Base-by-base conservation (phyloP, 2,329 filamentous ascomycete species). In the Acephala macrosclerotiorum region DNA sequence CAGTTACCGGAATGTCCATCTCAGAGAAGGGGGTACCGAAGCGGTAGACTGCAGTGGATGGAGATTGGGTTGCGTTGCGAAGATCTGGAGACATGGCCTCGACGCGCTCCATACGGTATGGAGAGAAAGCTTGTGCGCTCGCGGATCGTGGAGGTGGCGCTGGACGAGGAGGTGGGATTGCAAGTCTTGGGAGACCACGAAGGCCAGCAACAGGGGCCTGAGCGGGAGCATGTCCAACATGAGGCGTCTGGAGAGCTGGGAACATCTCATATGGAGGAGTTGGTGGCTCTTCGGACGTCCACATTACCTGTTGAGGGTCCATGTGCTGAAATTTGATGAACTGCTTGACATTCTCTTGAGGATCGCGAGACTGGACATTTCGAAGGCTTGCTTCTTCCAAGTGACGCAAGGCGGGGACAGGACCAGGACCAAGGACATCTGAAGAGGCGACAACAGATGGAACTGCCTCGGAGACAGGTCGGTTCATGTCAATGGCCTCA, bases 401-500 rank as follows among this genome's bases (percentile, higher is more conserved):
- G 68, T 89, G 87, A 65, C 87, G 85, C 66, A 94, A 84, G 26
- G 89, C 83, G 25, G 90, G 85, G 14, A 89, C 77, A 56, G 85
- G 78, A 8, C 86, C 86, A 6, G 92, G 90, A 2, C 94, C 94
- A 68, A 98, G 85, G 12, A 96, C 85, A 78, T 97, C 95, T 1
- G 94, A 97, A 0, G 95, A 97, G 29, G 94, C 95, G 60, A 97
- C 90, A 11, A 97, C 85, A 1, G 94, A 97, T 11, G 91, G 92
- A 3, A 91, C 87, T 22, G 87, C 87, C 72, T 96, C 91, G 6
- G 93, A 95, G 29, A 89, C 82, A 12, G 92, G 91, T 51, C 91
- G 88, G 29, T 65, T 66, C 56, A 38, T 36, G 16, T 67, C 61
- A 5, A 81, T 78, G 25, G 86, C 84, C 60, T 79, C 76, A 62